These are phyloP conservation scores for Phanerodontia chrysosporium DNA, from an alignment of 768 basidiomycete species.

Conservation along the genomic window DNA sequence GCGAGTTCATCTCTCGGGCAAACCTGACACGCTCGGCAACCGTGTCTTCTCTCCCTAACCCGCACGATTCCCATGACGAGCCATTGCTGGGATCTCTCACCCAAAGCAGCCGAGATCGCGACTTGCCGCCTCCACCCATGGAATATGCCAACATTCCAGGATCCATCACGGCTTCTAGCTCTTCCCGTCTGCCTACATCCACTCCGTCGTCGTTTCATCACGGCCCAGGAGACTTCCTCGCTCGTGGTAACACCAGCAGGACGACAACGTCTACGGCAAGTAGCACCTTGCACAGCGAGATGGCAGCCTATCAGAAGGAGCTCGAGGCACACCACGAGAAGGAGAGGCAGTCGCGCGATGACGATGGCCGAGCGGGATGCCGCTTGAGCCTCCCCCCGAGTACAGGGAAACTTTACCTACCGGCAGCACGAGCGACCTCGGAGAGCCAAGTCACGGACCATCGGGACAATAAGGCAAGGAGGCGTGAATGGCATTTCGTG, in stretches of 20 bases:
- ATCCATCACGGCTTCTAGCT: neutral
- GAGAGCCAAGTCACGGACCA: neutral
- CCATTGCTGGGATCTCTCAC: neutral
- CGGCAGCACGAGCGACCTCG: slow-evolving; percentile 3
- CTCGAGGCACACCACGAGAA: slow-evolving; percentile 23
- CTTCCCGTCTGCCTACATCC: neutral
- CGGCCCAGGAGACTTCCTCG: neutral
- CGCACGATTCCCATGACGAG: slow-evolving; percentile 3
- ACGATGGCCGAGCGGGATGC: slow-evolving; percentile 10
- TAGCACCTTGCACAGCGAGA: slow-evolving; percentile 15
- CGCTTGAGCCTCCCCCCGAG: slow-evolving; percentile 19
- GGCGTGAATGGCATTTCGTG: too few relatives aligned
- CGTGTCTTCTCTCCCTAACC: slow-evolving; percentile 14
- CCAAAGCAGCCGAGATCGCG: neutral
- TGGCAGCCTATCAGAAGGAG: slow-evolving; percentile 21
- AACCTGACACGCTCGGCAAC: slow-evolving; percentile 1
- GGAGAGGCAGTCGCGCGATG: slow-evolving; percentile 11
- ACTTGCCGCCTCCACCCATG: slow-evolving; percentile 1
- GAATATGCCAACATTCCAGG: neutral
- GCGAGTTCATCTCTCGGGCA: neutral
- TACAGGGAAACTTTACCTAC: slow-evolving; percentile 6
- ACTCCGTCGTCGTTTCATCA: too few relatives aligned
- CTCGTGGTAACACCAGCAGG: slow-evolving; percentile 1
- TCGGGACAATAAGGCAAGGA: neutral
- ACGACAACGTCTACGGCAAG: slow-evolving; percentile 1